These are phyloP conservation scores for Oxalis stricta DNA, from an alignment of 441 rosid genomes.

Conservation along the genomic window DNA sequence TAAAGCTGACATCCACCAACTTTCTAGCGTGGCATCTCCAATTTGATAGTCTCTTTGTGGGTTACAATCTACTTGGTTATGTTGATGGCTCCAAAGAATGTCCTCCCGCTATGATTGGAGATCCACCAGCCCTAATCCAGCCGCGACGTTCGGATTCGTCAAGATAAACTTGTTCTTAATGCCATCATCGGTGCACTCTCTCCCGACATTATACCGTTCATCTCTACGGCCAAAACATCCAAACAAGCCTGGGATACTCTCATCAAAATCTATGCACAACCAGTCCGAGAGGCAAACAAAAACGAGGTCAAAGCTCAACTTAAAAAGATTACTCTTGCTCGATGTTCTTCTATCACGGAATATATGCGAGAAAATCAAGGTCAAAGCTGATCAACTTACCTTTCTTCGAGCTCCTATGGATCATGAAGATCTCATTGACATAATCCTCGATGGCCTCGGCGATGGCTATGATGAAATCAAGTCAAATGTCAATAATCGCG, in stretches of 20 bases:
- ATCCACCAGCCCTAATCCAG: not conserved
- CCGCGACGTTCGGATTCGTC: not conserved
- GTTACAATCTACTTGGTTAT: not conserved
- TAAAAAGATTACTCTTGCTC: not conserved
- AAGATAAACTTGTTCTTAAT: not conserved
- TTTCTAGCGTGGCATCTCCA: not conserved
- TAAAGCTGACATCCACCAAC: not conserved
- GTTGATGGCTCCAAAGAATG: not conserved
- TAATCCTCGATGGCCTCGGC: not conserved
- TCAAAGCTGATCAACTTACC: not conserved
- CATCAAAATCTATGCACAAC: not conserved
- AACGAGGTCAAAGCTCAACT: not conserved
- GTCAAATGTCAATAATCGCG: not conserved
- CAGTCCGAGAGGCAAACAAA: not conserved
- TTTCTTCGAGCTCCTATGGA: not conserved
- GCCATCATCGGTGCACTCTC: not conserved
- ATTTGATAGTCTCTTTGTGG: not conserved
- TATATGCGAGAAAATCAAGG: not conserved
- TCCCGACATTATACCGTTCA: not conserved
- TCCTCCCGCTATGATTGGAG: not conserved
- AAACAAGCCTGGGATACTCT: not conserved
- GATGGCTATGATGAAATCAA: not conserved
- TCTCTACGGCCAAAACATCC: not conserved
- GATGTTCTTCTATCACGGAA: not conserved
- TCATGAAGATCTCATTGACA: not conserved